Evolutionary conservation across 2,329 filamentous ascomycete species (phyloP).

Genomic region (Xylariales sp.): DNA sequence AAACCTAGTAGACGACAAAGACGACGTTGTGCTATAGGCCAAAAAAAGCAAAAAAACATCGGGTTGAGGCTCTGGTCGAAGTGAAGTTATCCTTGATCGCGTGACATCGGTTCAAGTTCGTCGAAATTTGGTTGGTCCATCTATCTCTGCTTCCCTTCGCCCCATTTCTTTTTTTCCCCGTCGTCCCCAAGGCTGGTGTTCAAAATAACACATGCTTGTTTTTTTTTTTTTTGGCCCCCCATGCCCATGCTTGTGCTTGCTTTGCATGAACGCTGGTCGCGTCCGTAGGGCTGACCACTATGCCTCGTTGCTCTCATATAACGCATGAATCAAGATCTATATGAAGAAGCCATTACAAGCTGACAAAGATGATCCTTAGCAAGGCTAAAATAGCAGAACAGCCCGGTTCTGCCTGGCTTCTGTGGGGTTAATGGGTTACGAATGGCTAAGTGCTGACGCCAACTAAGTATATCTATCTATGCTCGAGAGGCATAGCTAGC

Average conservation of each 20-base stretch:
- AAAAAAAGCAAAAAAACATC: not conserved
- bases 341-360: slow-evolving; percentile 15
- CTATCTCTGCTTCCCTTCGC: slow-evolving; percentile 14
- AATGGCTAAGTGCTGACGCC: slow-evolving; percentile 18
- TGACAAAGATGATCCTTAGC: slow-evolving; percentile 26
- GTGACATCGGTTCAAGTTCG: slow-evolving; percentile 17
- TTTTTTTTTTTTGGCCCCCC: not conserved
- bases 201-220: not conserved
- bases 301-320: not conserved
- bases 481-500: slow-evolving; percentile 1
- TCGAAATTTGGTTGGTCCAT: slow-evolving; percentile 18
- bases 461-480: slow-evolving; percentile 18
- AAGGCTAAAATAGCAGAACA: slow-evolving; percentile 11
- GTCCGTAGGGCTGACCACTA: slow-evolving; percentile 32
- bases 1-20: slow-evolving; percentile 12
- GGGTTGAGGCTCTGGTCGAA: not conserved
- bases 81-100: slow-evolving; percentile 11
- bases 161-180: slow-evolving; percentile 7
- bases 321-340: slow-evolving; percentile 10
- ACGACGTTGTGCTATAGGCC: slow-evolving; percentile 18
- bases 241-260: slow-evolving; percentile 8
- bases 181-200: slow-evolving; percentile 8
- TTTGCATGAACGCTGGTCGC: slow-evolving; percentile 27
- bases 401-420: slow-evolving; percentile 8
- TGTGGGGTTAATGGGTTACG: slow-evolving; percentile 16